Evolutionary conservation across 768 basidiomycete genomes (phyloP).

Genomic region (Russula vinacea): DNA sequence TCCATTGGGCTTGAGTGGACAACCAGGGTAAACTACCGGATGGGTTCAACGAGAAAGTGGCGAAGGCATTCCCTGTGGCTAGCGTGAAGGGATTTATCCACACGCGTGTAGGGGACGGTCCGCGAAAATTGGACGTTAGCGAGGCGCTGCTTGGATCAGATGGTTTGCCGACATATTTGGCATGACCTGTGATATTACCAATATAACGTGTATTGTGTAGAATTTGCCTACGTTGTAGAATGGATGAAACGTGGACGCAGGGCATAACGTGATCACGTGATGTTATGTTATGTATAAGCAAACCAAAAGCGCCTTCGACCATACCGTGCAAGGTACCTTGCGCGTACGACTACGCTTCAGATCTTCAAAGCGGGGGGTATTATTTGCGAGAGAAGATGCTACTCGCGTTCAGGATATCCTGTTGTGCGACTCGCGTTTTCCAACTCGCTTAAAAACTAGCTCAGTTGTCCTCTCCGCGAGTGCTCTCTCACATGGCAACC

Average conservation of each 20-base stretch:
- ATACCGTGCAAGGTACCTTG: too few relatives aligned
- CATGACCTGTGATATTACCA: conserved; percentile 29
- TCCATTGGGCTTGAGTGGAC: conserved; percentile 49
- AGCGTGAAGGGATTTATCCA: conserved; percentile 89
- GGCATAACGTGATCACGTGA: not conserved
- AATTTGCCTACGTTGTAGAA: conserved; percentile 2
- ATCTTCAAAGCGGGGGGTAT: not conserved
- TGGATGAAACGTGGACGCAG: too few relatives aligned
- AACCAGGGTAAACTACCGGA: conserved; percentile 52
- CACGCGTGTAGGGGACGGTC: conserved; percentile 90
- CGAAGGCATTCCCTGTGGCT: conserved; percentile 66
- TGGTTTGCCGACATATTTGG: conserved; percentile 64
- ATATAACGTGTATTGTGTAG: conserved; percentile 17
- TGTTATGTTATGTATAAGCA: not conserved
- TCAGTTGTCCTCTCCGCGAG: too few relatives aligned
- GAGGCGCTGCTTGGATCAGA: conserved; percentile 64
- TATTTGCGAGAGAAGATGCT: conserved; percentile 11
- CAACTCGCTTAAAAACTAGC: not conserved
- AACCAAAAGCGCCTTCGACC: too few relatives aligned
- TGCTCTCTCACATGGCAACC: not conserved
- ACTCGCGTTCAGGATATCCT: not conserved
- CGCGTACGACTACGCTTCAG: too few relatives aligned
- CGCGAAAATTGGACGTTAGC: conserved; percentile 58
- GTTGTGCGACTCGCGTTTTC: not conserved
- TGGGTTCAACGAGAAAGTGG: conserved; percentile 78